A percentile compares a stretch with the other conserved stretches of the same genome.
Evolutionary conservation across 2,329 filamentous ascomycete genomes (phyloP).

Genomic region (Stemphylium lycopersici): DNA sequence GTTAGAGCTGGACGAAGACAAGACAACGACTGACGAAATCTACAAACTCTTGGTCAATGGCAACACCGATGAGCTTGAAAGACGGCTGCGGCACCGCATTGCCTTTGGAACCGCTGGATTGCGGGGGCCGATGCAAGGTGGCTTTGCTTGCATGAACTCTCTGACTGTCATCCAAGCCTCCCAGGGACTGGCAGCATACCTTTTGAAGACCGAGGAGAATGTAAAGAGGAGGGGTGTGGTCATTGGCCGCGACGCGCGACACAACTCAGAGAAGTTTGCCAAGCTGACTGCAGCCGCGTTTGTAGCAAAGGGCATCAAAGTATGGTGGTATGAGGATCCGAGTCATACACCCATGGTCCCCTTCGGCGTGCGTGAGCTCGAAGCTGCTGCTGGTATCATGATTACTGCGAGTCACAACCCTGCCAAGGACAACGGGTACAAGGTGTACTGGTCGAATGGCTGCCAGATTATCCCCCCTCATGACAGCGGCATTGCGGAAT

Average conservation of each 20-base stretch:
- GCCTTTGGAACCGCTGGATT: conserved; percentile 68
- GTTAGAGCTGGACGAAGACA: conserved; percentile 64
- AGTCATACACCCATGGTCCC: conserved; percentile 68
- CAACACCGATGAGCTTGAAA: conserved; percentile 57
- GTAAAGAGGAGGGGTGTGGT: conserved; percentile 59
- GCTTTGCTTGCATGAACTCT: conserved; percentile 66
- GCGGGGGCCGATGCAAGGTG: conserved; percentile 68
- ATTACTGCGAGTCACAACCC: conserved; percentile 71
- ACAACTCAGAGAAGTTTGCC: conserved; percentile 68
- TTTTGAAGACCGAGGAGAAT: conserved; percentile 55
- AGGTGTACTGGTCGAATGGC: conserved; percentile 70
- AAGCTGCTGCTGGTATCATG: conserved; percentile 67
- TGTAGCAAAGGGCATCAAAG: conserved; percentile 62
- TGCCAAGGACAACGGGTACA: conserved; percentile 69
- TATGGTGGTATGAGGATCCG: conserved; percentile 63
- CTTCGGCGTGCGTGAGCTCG: conserved; percentile 62
- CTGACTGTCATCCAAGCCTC: conserved; percentile 68
- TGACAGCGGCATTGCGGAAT: conserved; percentile 63
- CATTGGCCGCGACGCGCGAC: conserved; percentile 67
- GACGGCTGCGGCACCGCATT: conserved; percentile 61
- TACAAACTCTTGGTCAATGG: conserved; percentile 55
- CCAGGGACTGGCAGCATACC: conserved; percentile 67
- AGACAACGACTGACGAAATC: conserved; percentile 61
- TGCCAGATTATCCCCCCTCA: conserved; percentile 70
- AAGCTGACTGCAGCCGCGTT: conserved; percentile 66